Evolutionary conservation across 2,329 filamentous ascomycete species (phyloP), one percentile per base, ranked within the genome.

Genomic region (Trichoderma citrinoviride): DNA sequence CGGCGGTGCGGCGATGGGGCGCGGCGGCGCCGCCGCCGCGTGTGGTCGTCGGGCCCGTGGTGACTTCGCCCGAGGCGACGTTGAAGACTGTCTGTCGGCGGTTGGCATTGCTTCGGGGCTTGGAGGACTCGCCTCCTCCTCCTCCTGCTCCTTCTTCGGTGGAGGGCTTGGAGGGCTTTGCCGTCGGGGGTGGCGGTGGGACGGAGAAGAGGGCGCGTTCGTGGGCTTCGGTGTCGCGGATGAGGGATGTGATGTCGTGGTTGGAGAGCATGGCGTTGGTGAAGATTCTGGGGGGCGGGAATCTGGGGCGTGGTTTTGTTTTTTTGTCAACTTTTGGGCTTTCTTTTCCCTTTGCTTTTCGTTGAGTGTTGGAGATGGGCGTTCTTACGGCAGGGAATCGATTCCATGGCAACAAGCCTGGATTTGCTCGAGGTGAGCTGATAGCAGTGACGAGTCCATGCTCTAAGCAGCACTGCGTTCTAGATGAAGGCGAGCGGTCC

Each of bases 181-280:
- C 3, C 7, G 82, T 75, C 71, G 76, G 74, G 10, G 72, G 88
- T 0, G 90, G 86, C 0, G 91, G 87, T 1, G 94, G 93, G 0
- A 97, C 89, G 43, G 94, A 96, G 81, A 98, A 99, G 19, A 99
- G 87, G 7, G 94, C 94, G 72, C 93, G 90, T 77, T 99, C 95
- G 79, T 98, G 94, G 23, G 90, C 81, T 77, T 99, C 95, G 3
- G 94, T 97, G 76, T 99, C 95, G 67, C 95, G 91, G 73, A 99
- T 97, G 54, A 99, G 82, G 14, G 91, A 87, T 4, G 95, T 98
- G 71, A 99, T 98, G 77, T 99, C 95, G 77, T 93, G 89, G 70
- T 88, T 88, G 64, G 90, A 88, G 55, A 98, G 87, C 44, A 99
- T 85, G 40, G 95, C 93, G 76, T 96, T 97, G 70, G 93, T 95